Base-by-base conservation (phyloP, 2,329 filamentous ascomycete genomes). In the Colletotrichum tofieldiae region DNA sequence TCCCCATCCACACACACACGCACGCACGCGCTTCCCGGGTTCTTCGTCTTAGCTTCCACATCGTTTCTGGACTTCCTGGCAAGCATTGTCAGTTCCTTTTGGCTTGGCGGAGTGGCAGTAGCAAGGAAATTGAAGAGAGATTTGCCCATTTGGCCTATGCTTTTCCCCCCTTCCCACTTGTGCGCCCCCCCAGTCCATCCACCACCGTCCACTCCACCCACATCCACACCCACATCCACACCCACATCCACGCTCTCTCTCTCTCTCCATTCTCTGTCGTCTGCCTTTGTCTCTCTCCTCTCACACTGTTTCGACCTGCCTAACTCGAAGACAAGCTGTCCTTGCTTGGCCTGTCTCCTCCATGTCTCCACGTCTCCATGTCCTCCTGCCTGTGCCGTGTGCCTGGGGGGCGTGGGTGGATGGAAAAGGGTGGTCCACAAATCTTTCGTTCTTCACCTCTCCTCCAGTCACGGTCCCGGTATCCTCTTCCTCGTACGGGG, bases 281-380 rank as follows among this genome's bases (percentile, higher is more conserved):
- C 20, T 37, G 20, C 35, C 32, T 29, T 8, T 56, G 32, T 56
- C 52, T 51, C 23, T 20, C 52, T 23, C 9, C 52, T 55, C 47
- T 64, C 58, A 58, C 58, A 49, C 52, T 72, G 65, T 69, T 72
- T 64, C 52, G 69, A 72, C 58, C 65, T 72, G 52, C 69, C 69
- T 41, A 47, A 26, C 39, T 66, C 45, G 54, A 65, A 65, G 45
- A 58, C 61, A 65, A 65, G 52, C 43, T 69, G 52, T 69, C 58
- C 65, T 66, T 62, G 59, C 32, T 37, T 35, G 8, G 18, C 37
- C 35, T 41, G 20, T 12, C 32, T 43, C 16, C 32, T 20, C 55
- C 55, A 11, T 14, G 56, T 59, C 52, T 23, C 35, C 55, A 59
- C 12, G 56, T 29, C 29, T 26, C 49, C 16, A 9, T 29, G 12